Percentiles rank a stretch among this genome's conserved stretches.
phyloP scores from a whole-genome alignment of 371 early-diverging fungal genomes.

The Thermomucor indicae-seudaticae region DNA sequence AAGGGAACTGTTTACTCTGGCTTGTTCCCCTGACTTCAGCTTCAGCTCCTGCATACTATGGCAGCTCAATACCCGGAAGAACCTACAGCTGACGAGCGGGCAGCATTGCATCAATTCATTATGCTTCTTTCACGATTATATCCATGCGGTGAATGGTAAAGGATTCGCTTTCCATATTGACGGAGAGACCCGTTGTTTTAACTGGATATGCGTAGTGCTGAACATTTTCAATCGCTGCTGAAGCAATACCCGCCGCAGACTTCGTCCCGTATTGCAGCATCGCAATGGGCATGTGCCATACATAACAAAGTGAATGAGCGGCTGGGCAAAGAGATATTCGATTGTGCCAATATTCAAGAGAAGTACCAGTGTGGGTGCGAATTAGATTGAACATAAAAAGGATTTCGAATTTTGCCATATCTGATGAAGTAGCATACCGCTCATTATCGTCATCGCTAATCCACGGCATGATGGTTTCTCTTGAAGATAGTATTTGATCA shows the following conservation, averaged over 20 bases:
- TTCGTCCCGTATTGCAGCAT: slow-evolving; percentile 67
- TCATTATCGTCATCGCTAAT: slow-evolving; percentile 15
- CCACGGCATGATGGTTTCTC: slow-evolving; percentile 28
- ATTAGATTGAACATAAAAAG: slow-evolving; percentile 69
- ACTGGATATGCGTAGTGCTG: slow-evolving; percentile 57
- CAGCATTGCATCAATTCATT: slow-evolving; percentile 79
- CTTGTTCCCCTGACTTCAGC: no score
- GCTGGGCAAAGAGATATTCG: slow-evolving; percentile 83
- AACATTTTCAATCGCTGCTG: slow-evolving; percentile 81
- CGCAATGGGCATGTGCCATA: slow-evolving; percentile 91
- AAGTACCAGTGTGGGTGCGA: slow-evolving; percentile 92
- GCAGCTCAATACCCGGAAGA: slow-evolving; percentile 88
- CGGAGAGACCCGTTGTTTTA: neutral
- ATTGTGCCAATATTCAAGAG: slow-evolving; percentile 82
- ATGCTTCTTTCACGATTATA: slow-evolving; percentile 85
- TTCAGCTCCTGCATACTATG: slow-evolving; percentile 93
- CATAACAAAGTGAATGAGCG: slow-evolving; percentile 97
- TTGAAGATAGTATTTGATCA: slow-evolving; percentile 7
- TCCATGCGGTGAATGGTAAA: slow-evolving; percentile 98
- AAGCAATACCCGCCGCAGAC: slow-evolving; percentile 84
- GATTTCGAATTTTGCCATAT: slow-evolving; percentile 68
- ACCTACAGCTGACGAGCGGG: slow-evolving; percentile 79
- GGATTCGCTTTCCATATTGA: no score
- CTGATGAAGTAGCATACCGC: slow-evolving; percentile 66
- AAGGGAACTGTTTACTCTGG: no score